phyloP scores from a whole-genome alignment of 371 early-diverging fungal genomes.

The Rhizopus delemar region DNA sequence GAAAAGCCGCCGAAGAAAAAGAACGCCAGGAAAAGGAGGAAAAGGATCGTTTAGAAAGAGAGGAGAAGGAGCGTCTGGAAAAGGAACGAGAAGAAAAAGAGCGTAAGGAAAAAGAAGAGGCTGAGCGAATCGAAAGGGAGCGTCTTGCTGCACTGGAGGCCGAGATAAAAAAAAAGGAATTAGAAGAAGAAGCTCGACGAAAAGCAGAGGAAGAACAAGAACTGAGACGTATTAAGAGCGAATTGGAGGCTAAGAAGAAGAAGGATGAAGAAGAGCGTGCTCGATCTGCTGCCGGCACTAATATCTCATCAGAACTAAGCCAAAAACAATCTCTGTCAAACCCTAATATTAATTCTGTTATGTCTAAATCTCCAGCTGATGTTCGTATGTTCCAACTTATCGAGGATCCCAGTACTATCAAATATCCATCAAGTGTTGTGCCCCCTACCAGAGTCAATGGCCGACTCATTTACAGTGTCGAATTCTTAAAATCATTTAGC shows the following conservation, averaged over 20 bases:
- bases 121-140: conserved; percentile 29
- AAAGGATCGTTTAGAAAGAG: conserved; percentile 10
- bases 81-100: conserved; percentile 26
- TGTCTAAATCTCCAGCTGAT: too few relatives aligned
- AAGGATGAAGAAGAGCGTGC: conserved; percentile 34
- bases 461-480: conserved; percentile 61
- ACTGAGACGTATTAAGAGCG: conserved; percentile 20
- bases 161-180: conserved; percentile 17
- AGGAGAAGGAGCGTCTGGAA: conserved; percentile 1
- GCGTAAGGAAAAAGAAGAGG: conserved; percentile 28
- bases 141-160: conserved; percentile 3
- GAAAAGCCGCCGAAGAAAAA: conserved; percentile 31
- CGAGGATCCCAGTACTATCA: conserved; percentile 26
- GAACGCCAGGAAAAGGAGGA: conserved; percentile 15
- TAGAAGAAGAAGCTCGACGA: conserved; percentile 19
- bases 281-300: conserved; percentile 16
- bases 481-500: conserved; percentile 81
- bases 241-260: conserved; percentile 43
- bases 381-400: background rate
- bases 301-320: too few relatives aligned
- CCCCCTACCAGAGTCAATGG: conserved; percentile 43
- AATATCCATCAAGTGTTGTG: conserved; percentile 33
- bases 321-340: too few relatives aligned
- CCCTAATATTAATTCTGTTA: too few relatives aligned
- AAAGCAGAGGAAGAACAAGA: conserved; percentile 27